Conservation (phyloP, 495 filamentous ascomycete species). For the Penicillium odoratum region DNA sequence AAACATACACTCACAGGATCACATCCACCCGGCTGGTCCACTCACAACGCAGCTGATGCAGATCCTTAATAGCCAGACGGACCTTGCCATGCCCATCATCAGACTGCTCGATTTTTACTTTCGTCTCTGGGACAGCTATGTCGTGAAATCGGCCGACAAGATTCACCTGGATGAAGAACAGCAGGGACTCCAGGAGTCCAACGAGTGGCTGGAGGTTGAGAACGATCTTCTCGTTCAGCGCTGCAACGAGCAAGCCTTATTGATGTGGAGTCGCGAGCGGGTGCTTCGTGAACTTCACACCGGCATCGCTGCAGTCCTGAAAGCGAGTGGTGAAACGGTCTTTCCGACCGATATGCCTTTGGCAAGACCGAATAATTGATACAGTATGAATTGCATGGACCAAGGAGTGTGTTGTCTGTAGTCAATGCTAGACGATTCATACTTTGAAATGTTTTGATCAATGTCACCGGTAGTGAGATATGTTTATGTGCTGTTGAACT, state of each 20-base stretch:
- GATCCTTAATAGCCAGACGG: not conserved
- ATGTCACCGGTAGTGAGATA: not conserved
- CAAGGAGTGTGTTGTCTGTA: not conserved
- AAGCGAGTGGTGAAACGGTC: not conserved
- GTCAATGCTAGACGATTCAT: not conserved
- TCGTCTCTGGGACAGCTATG: not conserved
- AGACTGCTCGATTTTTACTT: constrained; percentile 1
- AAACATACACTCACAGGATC: not conserved
- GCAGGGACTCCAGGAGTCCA: not conserved
- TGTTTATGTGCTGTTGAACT: not conserved
- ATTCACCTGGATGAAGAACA: constrained; percentile 5
- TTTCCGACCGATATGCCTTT: not conserved
- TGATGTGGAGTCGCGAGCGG: constrained; percentile 4
- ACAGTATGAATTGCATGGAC: not conserved
- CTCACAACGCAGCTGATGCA: constrained; percentile 3
- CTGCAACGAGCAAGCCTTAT: constrained; percentile 3
- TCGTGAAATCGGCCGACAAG: constrained; percentile 4
- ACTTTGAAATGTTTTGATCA: not conserved
- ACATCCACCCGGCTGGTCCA: not conserved
- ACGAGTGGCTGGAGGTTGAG: constrained; percentile 2
- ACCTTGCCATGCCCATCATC: constrained; percentile 1
- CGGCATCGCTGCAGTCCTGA: not conserved
- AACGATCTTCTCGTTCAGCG: constrained; percentile 5
- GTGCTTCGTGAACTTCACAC: not conserved
- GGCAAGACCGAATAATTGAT: not conserved